phyloP scores from a whole-genome alignment of 2,329 filamentous ascomycete species.

The Byssochlamys sp. region DNA sequence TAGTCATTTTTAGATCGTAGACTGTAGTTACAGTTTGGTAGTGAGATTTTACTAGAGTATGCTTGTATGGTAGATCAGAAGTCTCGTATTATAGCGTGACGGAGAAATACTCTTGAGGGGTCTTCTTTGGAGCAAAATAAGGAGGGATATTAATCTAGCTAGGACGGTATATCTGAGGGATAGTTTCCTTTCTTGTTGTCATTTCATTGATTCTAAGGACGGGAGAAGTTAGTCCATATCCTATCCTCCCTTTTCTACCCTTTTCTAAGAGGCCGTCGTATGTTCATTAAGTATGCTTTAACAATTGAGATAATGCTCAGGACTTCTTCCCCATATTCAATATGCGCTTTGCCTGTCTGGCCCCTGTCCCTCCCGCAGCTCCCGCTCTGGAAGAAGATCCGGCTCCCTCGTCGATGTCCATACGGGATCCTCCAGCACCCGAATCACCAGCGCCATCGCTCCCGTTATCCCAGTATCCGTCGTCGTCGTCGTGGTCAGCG shows the following conservation, averaged over 20 bases:
- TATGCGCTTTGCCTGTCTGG: slow-evolving; percentile 27
- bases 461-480: slow-evolving; percentile 26
- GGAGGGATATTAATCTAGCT: background rate
- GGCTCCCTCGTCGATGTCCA: slow-evolving; percentile 32
- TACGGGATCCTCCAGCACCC: slow-evolving; percentile 19
- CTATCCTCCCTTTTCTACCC: background rate
- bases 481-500: slow-evolving; percentile 28
- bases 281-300: background rate
- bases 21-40: background rate
- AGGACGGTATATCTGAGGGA: background rate
- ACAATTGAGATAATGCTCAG: slow-evolving; percentile 7
- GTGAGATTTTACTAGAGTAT: background rate
- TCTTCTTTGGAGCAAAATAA: background rate
- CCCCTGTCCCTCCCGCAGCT: slow-evolving; percentile 6
- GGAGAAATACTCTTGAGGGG: too few species aligned
- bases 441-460: slow-evolving; percentile 19
- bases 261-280: background rate
- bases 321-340: slow-evolving; percentile 24
- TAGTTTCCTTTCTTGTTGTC: background rate
- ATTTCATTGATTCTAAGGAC: background rate
- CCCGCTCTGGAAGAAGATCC: slow-evolving; percentile 13
- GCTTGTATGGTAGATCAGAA: background rate
- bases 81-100: too few species aligned
- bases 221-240: background rate
- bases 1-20: background rate